These are phyloP conservation scores for Proliferodiscus dingleyae DNA, from an alignment of 2,329 filamentous ascomycete species.

Conservation along the genomic window DNA sequence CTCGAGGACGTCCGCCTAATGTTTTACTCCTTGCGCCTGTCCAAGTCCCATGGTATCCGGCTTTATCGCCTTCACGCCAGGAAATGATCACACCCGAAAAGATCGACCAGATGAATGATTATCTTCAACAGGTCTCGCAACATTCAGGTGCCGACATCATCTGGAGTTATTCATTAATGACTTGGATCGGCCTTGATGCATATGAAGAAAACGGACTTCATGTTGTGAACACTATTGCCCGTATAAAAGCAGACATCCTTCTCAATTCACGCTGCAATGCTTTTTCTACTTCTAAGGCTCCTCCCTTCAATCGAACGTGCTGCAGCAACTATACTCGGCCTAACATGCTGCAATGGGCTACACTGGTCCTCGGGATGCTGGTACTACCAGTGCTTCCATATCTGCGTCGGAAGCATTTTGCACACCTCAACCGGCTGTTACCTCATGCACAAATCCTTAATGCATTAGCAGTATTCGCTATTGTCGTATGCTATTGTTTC, in stretches of 20 bases:
- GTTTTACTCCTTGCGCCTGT: slow-evolving; percentile 30
- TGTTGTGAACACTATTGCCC: slow-evolving; percentile 41
- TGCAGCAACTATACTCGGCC: slow-evolving; percentile 42
- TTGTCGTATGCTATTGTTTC: slow-evolving; percentile 41
- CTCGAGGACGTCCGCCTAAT: slow-evolving; percentile 20
- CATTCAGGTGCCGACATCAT: slow-evolving; percentile 41
- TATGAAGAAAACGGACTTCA: slow-evolving; percentile 47
- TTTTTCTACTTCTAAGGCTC: slow-evolving; percentile 34
- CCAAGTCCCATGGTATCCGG: slow-evolving; percentile 31
- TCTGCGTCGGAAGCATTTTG: slow-evolving; percentile 12
- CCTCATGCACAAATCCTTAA: slow-evolving; percentile 16
- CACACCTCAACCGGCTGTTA: slow-evolving; percentile 15
- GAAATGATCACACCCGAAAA: slow-evolving; percentile 43
- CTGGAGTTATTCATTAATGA: slow-evolving; percentile 49
- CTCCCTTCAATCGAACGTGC: slow-evolving; percentile 47
- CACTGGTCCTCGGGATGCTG: slow-evolving; percentile 30
- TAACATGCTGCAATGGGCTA: slow-evolving; percentile 34
- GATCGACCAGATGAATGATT: slow-evolving; percentile 48
- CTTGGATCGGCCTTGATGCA: slow-evolving; percentile 30
- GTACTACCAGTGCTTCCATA: slow-evolving; percentile 28
- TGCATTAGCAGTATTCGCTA: slow-evolving; percentile 18
- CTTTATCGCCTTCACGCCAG: slow-evolving; percentile 29
- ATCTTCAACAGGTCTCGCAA: slow-evolving; percentile 40
- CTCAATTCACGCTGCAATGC: slow-evolving; percentile 49
- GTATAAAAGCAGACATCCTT: slow-evolving; percentile 46